phyloP scores from a whole-genome alignment of 441 rosid genomes.

The Lepidium campestre region DNA sequence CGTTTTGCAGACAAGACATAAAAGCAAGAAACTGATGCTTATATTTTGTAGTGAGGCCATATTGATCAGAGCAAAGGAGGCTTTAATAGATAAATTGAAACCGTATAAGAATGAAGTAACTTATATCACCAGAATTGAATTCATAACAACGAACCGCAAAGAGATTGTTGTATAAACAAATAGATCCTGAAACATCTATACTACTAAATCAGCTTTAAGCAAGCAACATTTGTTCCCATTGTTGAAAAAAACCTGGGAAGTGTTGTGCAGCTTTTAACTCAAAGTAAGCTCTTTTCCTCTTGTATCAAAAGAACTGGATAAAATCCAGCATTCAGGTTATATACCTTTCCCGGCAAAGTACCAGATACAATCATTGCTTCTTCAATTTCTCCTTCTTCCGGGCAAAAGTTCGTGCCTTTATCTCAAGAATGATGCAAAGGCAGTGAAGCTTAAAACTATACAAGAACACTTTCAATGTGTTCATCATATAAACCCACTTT shows the following conservation, averaged over 20 bases:
- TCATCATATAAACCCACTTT: conserved; percentile 24
- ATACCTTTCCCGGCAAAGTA: not conserved
- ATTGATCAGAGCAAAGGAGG: not conserved
- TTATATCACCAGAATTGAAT: conserved; percentile 2
- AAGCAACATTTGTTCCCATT: conserved; percentile 42
- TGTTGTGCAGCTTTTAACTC: conserved; percentile 23
- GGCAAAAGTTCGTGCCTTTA: not conserved
- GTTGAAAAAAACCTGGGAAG: conserved; percentile 42
- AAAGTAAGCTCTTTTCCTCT: conserved; percentile 27
- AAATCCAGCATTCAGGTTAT: conserved; percentile 12
- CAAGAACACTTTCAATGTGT: conserved; percentile 11
- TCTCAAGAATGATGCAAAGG: not conserved
- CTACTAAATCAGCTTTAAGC: conserved; percentile 22
- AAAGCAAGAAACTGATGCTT: not conserved
- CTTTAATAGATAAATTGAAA: not conserved
- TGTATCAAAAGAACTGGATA: conserved; percentile 22
- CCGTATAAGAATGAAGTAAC: conserved; percentile 17
- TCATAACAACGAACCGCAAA: not conserved
- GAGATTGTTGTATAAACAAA: conserved; percentile 11
- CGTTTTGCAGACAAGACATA: not conserved
- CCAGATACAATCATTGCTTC: conserved; percentile 11
- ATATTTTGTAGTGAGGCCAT: not conserved
- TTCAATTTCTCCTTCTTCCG: not conserved
- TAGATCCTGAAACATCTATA: conserved; percentile 13
- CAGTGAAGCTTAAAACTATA: conserved; percentile 15